Evolutionary conservation across 768 basidiomycete genomes (phyloP), one percentile per base, ranked within the genome.

Genomic region (Trametes cingulata): DNA sequence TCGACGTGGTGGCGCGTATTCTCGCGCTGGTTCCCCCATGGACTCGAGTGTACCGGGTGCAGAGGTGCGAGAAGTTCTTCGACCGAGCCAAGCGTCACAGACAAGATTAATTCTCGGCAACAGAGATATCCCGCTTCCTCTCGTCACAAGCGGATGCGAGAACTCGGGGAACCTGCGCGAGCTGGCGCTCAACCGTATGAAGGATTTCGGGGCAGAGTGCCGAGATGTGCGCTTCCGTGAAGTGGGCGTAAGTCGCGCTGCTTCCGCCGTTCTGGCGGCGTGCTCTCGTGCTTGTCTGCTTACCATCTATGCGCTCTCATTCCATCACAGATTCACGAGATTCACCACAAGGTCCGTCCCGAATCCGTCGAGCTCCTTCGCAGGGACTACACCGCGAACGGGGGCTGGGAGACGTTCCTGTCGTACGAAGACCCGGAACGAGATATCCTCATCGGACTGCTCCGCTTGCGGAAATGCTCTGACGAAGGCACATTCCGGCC

Each of bases 331-430:
- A 91, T 98, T 59, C 95, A 98, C 74, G 97, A 99, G 75, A 98
- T 99, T 48, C 97, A 99, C 72, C 89, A 97, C 78, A 95, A 96
- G 76, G 93, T 98, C 46, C 86, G 95, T 20, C 95, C 95, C 60
- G 92, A 96, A 72, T 90, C 92, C 15, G 91, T 97, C 52, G 97
- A 99, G 74, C 86, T 99, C 4, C 85, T 99, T 35, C 85, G 97
- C 58, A 82, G 97, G 40, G 97, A 99, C 72, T 99, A 99, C 73
- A 78, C 90, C 3, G 97, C 97, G 29, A 99, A 98, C 70, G 96
- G 95, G 6, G 95, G 97, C 46, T 99, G 97, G 97, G 97, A 99
- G 77, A 98, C 97, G 1, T 99, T 99, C 83, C 77, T 99, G 6
- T 96, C 95, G 27, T 99, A 98, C 71, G 97, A 99, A 76, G 97